phyloP scores from a whole-genome alignment of 768 basidiomycete species.

The Strobilomyces echinocephalus region DNA sequence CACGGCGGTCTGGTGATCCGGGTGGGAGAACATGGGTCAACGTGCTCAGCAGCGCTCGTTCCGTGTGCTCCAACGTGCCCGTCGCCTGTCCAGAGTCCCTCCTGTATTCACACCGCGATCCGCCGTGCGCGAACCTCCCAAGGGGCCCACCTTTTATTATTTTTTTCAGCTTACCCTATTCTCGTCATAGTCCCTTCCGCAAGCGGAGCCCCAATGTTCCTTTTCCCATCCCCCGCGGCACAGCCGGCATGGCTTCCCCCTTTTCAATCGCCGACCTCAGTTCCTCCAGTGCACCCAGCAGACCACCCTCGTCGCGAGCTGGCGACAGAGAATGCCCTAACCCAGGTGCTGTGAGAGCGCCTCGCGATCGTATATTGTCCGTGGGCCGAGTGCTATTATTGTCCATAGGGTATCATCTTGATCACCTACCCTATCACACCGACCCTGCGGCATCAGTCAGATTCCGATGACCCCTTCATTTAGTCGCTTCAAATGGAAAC shows the following conservation, averaged over 20 bases:
- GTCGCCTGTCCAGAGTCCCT: background rate
- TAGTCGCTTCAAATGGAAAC: conserved; percentile 19
- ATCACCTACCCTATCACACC: conserved; percentile 36
- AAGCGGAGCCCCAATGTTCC: conserved; percentile 26
- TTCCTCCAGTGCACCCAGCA: too few species aligned
- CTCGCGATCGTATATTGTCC: conserved; percentile 20
- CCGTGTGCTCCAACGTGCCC: conserved; percentile 12
- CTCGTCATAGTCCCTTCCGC: conserved; percentile 9
- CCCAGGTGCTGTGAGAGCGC: conserved; percentile 15
- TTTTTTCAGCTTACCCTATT: conserved; percentile 9
- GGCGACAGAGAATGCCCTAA: conserved; percentile 26
- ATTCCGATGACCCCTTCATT: conserved; percentile 27
- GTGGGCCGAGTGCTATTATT: conserved; percentile 19
- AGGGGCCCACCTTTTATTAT: conserved; percentile 8
- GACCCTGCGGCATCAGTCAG: conserved; percentile 33
- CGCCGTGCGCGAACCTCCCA: background rate
- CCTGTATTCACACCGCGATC: conserved; percentile 16
- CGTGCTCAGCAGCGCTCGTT: conserved; percentile 14
- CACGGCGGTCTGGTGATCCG: conserved; percentile 29
- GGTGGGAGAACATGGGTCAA: conserved; percentile 27
- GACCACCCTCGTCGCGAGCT: background rate
- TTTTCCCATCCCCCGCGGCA: conserved; percentile 26
- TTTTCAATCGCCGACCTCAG: conserved; percentile 30
- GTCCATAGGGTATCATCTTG: conserved; percentile 28
- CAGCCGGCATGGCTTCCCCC: conserved; percentile 21